Evolutionary conservation across 257 asterid genomes (phyloP).

Genomic region (Marsdenia floribunda): DNA sequence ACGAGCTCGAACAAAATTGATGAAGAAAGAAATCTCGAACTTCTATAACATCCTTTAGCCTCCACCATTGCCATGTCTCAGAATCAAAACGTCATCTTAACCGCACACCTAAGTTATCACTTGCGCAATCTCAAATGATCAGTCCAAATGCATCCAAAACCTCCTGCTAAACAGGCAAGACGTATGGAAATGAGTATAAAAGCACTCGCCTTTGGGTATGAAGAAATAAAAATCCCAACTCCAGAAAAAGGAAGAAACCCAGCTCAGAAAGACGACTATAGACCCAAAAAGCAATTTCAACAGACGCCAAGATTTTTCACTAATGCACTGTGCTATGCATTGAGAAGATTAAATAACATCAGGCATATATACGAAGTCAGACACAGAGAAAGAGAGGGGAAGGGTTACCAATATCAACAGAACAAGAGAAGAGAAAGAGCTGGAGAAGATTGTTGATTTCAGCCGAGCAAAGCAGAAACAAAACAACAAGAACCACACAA

Average conservation of each 20-base stretch:
- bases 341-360: not conserved
- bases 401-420: not conserved
- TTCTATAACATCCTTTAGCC: constrained; percentile 21
- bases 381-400: constrained; percentile 12
- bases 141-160: constrained; percentile 4
- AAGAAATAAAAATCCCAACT: constrained; percentile 5
- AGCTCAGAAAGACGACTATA: not conserved
- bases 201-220: constrained; percentile 3
- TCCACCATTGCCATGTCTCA: constrained; percentile 32
- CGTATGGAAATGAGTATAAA: constrained; percentile 3
- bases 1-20: constrained; percentile 22
- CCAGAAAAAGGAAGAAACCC: not conserved
- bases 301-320: not conserved
- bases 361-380: not conserved
- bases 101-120: constrained; percentile 14
- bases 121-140: constrained; percentile 6
- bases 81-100: constrained; percentile 36
- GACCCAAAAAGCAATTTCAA: not conserved
- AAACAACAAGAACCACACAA: constrained; percentile 38
- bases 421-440: constrained; percentile 19
- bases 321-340: not conserved
- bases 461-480: constrained; percentile 17
- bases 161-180: not conserved
- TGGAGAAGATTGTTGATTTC: constrained; percentile 12
- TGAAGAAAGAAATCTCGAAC: constrained; percentile 19